Evolutionary conservation across 106 monocot genomes (phyloP).

Genomic region (Gastrodia elata): DNA sequence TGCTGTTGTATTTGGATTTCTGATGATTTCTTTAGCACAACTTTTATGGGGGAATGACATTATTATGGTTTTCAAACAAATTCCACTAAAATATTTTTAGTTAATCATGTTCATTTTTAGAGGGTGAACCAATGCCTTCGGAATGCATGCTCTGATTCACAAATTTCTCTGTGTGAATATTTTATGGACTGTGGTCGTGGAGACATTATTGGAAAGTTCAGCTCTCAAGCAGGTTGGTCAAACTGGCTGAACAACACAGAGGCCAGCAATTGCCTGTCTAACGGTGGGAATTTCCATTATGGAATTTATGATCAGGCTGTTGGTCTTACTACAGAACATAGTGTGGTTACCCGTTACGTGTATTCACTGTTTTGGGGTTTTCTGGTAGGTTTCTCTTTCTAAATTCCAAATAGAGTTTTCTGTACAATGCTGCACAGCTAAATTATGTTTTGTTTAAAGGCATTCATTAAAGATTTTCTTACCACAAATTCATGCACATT

Average conservation of each 20-base stretch:
- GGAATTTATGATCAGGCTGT: slow-evolving; percentile 37
- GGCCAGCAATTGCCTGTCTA: slow-evolving; percentile 14
- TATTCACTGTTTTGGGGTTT: slow-evolving; percentile 60
- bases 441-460: neutral
- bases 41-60: neutral
- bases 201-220: neutral
- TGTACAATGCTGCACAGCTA: no score
- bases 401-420: no score
- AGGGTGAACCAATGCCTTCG: slow-evolving; percentile 34
- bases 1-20: neutral
- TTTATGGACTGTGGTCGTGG: slow-evolving; percentile 36
- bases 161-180: slow-evolving; percentile 4
- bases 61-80: neutral
- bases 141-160: slow-evolving; percentile 16
- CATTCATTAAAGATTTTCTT: no score
- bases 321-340: slow-evolving; percentile 13
- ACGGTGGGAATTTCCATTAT: slow-evolving; percentile 19
- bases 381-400: slow-evolving; percentile 34
- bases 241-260: slow-evolving; percentile 1
- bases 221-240: neutral
- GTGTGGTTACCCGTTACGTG: slow-evolving; percentile 30
- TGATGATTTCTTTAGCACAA: neutral
- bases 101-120: slow-evolving; percentile 14
- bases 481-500: no score
- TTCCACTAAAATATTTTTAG: neutral